Percentiles rank a stretch among this genome's conserved stretches.
These are phyloP conservation scores for Dissophora ornata DNA, from an alignment of 192 early-diverging fungal species.

Conservation along the genomic window DNA sequence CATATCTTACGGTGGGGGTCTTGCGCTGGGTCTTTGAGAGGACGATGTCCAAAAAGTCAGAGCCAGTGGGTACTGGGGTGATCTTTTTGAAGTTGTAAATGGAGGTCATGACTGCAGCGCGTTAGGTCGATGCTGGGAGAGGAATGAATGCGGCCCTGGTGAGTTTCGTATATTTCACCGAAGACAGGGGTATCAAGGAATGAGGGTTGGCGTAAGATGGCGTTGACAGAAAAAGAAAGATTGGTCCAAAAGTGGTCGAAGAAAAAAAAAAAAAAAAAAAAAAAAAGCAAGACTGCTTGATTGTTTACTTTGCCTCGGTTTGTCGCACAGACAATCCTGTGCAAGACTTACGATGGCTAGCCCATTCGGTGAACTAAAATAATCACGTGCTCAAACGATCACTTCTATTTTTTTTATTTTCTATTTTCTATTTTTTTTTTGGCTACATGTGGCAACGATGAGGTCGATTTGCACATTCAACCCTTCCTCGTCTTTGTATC, in stretches of 20 bases:
- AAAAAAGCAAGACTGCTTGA: not conserved
- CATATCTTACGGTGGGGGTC: constrained; percentile 77
- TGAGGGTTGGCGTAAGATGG: not conserved
- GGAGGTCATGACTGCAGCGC: constrained; percentile 29
- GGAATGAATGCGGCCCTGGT: not conserved
- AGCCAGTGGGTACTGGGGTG: constrained; percentile 89
- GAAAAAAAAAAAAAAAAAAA: not conserved
- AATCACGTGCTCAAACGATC: too few species aligned
- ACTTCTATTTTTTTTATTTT: too few species aligned
- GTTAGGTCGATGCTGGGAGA: too few species aligned
- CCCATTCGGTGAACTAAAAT: too few species aligned
- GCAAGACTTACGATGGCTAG: not conserved
- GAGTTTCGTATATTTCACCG: not conserved
- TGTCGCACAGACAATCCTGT: too few species aligned
- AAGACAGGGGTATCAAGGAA: constrained; percentile 7
- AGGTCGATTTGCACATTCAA: not conserved
- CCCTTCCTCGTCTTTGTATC: constrained; percentile 23
- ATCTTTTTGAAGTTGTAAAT: constrained; percentile 99
- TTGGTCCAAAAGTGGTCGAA: too few species aligned
- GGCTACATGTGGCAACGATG: not conserved
- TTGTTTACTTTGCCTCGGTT: too few species aligned
- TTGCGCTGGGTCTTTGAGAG: constrained; percentile 99
- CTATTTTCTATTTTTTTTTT: constrained; percentile 13
- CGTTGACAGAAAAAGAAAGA: too few species aligned
- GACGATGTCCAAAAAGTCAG: constrained; percentile 98